A percentile compares a stretch with the other conserved stretches of the same genome.
These are phyloP conservation scores for Suillus cothurnatus DNA, from an alignment of 768 basidiomycete genomes.

Conservation along the genomic window DNA sequence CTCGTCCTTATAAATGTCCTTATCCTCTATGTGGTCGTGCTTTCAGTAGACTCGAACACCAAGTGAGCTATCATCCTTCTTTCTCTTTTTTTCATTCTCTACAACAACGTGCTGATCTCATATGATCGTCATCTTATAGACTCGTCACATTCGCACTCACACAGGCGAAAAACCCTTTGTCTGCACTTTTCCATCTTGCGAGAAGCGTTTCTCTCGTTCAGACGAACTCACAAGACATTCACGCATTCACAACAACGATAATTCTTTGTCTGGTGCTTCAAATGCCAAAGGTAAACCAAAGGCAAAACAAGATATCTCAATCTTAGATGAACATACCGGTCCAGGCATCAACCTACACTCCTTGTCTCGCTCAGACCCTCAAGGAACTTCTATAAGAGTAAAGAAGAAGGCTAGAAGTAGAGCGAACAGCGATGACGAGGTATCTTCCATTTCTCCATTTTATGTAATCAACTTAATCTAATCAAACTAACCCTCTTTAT, in stretches of 20 bases:
- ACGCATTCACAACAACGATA: slow-evolving; percentile 82
- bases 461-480: slow-evolving; percentile 21
- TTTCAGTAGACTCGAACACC: slow-evolving; percentile 95
- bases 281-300: slow-evolving; percentile 31
- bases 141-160: slow-evolving; percentile 96
- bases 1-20: slow-evolving; percentile 96
- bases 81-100: slow-evolving; percentile 14
- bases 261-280: slow-evolving; percentile 24
- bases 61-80: slow-evolving; percentile 49
- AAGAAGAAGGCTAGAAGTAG: slow-evolving; percentile 82
- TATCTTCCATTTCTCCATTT: slow-evolving; percentile 38
- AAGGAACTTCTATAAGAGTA: slow-evolving; percentile 38
- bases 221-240: slow-evolving; percentile 97
- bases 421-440: slow-evolving; percentile 85
- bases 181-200: slow-evolving; percentile 92
- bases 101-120: slow-evolving; percentile 18
- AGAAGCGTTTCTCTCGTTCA: slow-evolving; percentile 97
- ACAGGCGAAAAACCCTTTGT: slow-evolving; percentile 98
- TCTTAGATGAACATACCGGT: slow-evolving; percentile 28
- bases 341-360: slow-evolving; percentile 29
- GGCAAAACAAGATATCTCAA: slow-evolving; percentile 27
- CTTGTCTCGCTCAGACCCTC: slow-evolving; percentile 20
- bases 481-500: slow-evolving; percentile 10
- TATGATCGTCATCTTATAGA: slow-evolving; percentile 49
- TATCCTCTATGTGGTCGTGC: slow-evolving; percentile 90